Percentiles rank a stretch among this genome's conserved stretches.
phyloP scores from a whole-genome alignment of 2,329 filamentous ascomycete genomes.

The Stemphylium lycopersici region DNA sequence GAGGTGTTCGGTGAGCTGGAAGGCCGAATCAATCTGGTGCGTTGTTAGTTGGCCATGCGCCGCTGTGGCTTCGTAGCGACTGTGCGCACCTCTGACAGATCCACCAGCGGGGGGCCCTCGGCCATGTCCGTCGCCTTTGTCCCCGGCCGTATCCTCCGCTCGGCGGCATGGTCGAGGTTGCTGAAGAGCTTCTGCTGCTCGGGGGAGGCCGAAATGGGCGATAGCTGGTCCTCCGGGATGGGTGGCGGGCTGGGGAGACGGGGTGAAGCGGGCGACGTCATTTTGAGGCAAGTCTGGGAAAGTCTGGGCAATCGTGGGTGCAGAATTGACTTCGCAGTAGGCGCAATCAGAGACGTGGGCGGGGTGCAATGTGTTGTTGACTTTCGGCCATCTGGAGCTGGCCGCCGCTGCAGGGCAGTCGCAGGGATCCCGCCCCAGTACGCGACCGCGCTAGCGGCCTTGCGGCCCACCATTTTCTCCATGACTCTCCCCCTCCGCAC shows the following conservation, averaged over 20 bases:
- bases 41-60: constrained; percentile 33
- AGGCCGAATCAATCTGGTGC: constrained; percentile 87
- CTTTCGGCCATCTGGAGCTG: constrained; percentile 17
- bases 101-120: constrained; percentile 84
- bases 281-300: constrained; percentile 13
- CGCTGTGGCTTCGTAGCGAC: not conserved
- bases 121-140: constrained; percentile 94
- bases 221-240: constrained; percentile 92
- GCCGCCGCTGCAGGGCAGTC: constrained; percentile 23
- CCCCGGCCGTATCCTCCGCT: constrained; percentile 86
- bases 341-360: not conserved
- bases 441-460: constrained; percentile 10
- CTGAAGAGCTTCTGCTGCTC: constrained; percentile 61
- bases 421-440: constrained; percentile 16
- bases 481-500: constrained; percentile 12
- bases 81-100: constrained; percentile 76
- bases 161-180: constrained; percentile 74
- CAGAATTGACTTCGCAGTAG: not conserved
- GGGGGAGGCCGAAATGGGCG: constrained; percentile 68
- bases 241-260: constrained; percentile 94
- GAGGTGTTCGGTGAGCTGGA: constrained; percentile 96
- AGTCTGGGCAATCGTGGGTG: not conserved
- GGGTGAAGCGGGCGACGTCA: constrained; percentile 65
- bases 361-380: constrained; percentile 20
- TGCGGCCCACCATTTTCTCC: constrained; percentile 6